phyloP scores from a whole-genome alignment of 192 early-diverging fungal genomes.

The Physocladia obscura region DNA sequence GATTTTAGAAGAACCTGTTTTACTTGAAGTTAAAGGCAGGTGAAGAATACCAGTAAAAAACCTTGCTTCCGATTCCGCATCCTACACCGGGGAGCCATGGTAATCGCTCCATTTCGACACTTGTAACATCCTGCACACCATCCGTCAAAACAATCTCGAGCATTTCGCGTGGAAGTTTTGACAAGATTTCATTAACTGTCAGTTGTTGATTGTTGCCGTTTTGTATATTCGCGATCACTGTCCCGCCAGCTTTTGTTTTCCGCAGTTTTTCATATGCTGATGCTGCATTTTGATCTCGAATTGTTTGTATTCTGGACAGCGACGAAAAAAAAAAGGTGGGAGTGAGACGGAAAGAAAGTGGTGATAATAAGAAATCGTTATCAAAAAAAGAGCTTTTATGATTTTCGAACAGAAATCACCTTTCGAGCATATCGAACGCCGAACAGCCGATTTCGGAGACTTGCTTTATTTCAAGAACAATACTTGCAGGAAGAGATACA shows the following conservation, averaged over 20 bases:
- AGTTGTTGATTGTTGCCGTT: background rate
- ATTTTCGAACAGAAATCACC: background rate
- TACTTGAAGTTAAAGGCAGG: background rate
- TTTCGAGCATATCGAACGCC: conserved; percentile 21
- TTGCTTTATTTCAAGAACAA: background rate
- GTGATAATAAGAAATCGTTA: background rate
- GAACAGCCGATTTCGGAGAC: background rate
- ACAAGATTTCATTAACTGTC: background rate
- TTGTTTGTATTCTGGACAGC: background rate
- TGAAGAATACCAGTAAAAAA: background rate
- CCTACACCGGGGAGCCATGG: background rate
- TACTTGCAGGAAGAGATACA: background rate
- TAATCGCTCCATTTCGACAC: conserved; percentile 15
- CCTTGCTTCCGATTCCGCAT: conserved; percentile 3
- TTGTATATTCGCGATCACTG: background rate
- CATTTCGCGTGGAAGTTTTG: conserved; percentile 17
- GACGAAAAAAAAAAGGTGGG: background rate
- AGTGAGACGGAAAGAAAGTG: background rate
- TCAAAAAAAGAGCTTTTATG: background rate
- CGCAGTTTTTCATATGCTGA: conserved; percentile 16
- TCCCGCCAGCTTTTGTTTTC: background rate
- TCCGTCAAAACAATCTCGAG: background rate
- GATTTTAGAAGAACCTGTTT: conserved; percentile 3
- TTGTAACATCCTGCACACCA: conserved; percentile 6
- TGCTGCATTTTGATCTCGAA: background rate